Percentiles rank a stretch among this genome's conserved stretches.
Conservation (phyloP, 106 monocot species). For the Hemerocallis citrina region DNA sequence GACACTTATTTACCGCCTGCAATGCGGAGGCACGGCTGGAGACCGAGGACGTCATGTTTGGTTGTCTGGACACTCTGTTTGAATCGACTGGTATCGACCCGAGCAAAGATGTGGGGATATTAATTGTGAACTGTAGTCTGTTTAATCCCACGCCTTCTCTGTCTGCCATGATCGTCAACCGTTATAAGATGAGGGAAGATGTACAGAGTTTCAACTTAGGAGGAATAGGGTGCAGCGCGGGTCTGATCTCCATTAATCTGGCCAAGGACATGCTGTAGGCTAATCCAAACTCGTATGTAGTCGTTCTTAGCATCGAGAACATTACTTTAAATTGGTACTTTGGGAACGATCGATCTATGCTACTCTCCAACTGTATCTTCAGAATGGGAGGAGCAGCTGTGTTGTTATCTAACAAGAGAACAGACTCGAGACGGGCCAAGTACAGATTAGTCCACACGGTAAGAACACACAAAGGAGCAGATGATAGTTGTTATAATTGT, state of each 20-base stretch:
- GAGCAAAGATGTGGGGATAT: constrained; percentile 32
- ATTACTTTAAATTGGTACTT: constrained; percentile 90
- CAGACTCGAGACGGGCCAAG: constrained; percentile 46
- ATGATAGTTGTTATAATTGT: constrained; percentile 36
- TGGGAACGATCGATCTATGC: constrained; percentile 89
- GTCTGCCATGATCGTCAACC: constrained; percentile 68
- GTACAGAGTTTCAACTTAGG: constrained; percentile 78
- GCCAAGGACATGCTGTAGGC: constrained; percentile 63
- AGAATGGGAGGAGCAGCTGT: constrained; percentile 75
- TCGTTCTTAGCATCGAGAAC: constrained; percentile 82
- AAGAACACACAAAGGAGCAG: constrained; percentile 46
- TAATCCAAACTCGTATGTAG: constrained; percentile 48
- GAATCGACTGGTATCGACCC: constrained; percentile 49
- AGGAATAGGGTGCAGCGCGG: constrained; percentile 93
- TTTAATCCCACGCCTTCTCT: constrained; percentile 81
- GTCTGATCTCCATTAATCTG: constrained; percentile 73
- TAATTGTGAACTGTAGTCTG: constrained; percentile 77
- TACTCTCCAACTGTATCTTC: constrained; percentile 83
- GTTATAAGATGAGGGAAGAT: constrained; percentile 61
- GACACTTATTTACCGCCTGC: constrained; percentile 64
- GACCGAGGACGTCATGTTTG: constrained; percentile 41
- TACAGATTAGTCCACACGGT: constrained; percentile 64
- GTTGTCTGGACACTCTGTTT: constrained; percentile 45
- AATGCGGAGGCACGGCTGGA: constrained; percentile 29
- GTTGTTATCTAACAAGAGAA: constrained; percentile 52